Percentiles rank a stretch among this genome's conserved stretches.
phyloP scores from a whole-genome alignment of 495 filamentous ascomycete genomes.

The Saxophila tyrrhenica region DNA sequence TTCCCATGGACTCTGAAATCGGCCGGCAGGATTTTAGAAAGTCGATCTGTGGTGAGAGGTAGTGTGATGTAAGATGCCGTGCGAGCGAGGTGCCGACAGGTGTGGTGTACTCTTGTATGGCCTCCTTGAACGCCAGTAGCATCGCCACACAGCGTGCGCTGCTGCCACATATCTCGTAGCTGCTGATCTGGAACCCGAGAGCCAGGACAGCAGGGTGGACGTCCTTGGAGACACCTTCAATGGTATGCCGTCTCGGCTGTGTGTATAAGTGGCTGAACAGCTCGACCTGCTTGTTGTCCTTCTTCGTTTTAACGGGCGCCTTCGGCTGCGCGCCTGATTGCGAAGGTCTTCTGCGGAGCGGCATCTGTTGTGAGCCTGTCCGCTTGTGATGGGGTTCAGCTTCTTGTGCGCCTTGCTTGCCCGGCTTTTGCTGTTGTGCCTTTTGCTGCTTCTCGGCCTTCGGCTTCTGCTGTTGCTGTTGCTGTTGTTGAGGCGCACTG shows the following conservation, averaged over 20 bases:
- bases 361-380: conserved; percentile 18
- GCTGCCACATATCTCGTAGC: conserved; percentile 80
- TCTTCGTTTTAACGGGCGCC: conserved; percentile 37
- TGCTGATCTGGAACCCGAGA: conserved; percentile 80
- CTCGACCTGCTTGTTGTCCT: conserved; percentile 59
- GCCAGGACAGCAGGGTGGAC: conserved; percentile 81
- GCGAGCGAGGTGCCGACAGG: conserved; percentile 70
- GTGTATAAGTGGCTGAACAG: conserved; percentile 82
- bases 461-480: conserved; percentile 21
- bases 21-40: conserved; percentile 86
- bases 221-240: conserved; percentile 71
- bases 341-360: conserved; percentile 13
- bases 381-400: conserved; percentile 13
- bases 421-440: conserved; percentile 20
- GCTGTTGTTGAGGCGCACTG: conserved; percentile 8
- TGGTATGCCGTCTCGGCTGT: conserved; percentile 53
- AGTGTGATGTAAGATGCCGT: conserved; percentile 83
- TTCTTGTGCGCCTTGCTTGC: conserved; percentile 8
- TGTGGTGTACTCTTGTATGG: conserved; percentile 84
- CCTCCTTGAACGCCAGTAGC: conserved; percentile 79
- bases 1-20: conserved; percentile 87
- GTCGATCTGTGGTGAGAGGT: conserved; percentile 85
- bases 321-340: conserved; percentile 20
- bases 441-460: conserved; percentile 15
- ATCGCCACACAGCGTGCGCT: conserved; percentile 81